Base-by-base conservation (phyloP, 371 early-diverging fungal species). In the Parasitella parasitica region DNA sequence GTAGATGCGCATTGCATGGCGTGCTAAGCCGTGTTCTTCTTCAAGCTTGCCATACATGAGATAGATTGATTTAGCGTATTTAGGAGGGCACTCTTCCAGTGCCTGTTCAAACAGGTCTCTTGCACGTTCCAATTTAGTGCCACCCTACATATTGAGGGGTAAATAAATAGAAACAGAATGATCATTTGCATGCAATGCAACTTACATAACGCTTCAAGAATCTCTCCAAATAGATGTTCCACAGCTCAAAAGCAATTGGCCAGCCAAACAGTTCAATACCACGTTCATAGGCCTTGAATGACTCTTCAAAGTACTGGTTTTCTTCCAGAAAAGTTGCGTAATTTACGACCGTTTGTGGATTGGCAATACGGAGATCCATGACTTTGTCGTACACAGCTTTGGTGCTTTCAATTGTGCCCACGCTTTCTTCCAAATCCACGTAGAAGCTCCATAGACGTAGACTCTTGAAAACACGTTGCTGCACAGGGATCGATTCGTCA, bases 61-160 rank as follows among this genome's bases (percentile, higher is more conserved):
- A 64, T 85, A 96, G 9, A 99, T 70, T 0, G 93, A 81, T 57
- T 92, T 93, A 35, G 96, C 93, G 65, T 89, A 91, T 54, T 92
- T 91, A 0, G 91, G 81, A 2, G 98, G 98, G 51, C 94, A 92
- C 24, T 88, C 88, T 26, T 89, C 92, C 16, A 98, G 58, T 11
- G 99, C 95, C 70, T 95, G 94, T 75, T 98, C 98, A 65, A 96
- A 97, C 57, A 99, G 80, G 70, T 98, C 99, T 70, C 99, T 85
- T 0, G 96, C 81, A 13, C 99, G 87, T 72, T 98, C 99, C 4
- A 97, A 70, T 68, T 94, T 93, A 5, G 86, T 63, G 32, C 91
- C 93, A 36, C 89, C 92, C 84, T 93, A 70, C 18, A 13, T 16
- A 39, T 28, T 35, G 35, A 37, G 22, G 18, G 18, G 0, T 20